A percentile compares a stretch with the other conserved stretches of the same genome.
phyloP scores from a whole-genome alignment of 78 protist genomes.

The Planoprotostelium fungivorum region DNA sequence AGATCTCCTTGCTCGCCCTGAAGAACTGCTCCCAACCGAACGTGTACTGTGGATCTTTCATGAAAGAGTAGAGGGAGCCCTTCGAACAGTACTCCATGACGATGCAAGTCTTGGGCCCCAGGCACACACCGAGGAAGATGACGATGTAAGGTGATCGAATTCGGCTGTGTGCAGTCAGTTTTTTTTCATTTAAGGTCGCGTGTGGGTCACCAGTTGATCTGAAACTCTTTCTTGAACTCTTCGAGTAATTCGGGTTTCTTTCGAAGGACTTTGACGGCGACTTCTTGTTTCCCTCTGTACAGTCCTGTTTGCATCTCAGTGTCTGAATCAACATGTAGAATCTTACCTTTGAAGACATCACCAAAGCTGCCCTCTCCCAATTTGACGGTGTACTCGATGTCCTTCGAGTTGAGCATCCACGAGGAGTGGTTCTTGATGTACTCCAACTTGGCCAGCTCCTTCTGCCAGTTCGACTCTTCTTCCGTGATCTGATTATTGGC shows the following conservation, averaged over 20 bases:
- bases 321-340: neutral
- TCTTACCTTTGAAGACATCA: conserved; percentile 49
- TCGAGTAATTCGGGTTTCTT: conserved; percentile 19
- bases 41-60: conserved; percentile 27
- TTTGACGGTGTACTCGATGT: conserved; percentile 43
- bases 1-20: conserved; percentile 45
- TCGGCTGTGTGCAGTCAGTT: neutral
- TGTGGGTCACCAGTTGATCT: conserved; percentile 39
- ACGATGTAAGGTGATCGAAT: conserved; percentile 50
- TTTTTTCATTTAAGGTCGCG: neutral
- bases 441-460: conserved; percentile 19
- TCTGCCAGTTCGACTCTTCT: conserved; percentile 22
- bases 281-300: conserved; percentile 17
- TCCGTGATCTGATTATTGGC: too few species aligned
- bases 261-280: conserved; percentile 47
- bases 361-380: conserved; percentile 52
- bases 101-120: conserved; percentile 53
- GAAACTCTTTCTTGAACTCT: conserved; percentile 66
- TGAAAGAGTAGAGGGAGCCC: conserved; percentile 42
- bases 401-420: conserved; percentile 28
- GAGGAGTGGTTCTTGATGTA: conserved; percentile 6
- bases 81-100: conserved; percentile 61
- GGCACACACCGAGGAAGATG: conserved; percentile 33
- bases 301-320: neutral
- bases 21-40: conserved; percentile 62